Evolutionary conservation across 306 rosid genomes (phyloP).

Genomic region (Pterocarpus macrocarpus): DNA sequence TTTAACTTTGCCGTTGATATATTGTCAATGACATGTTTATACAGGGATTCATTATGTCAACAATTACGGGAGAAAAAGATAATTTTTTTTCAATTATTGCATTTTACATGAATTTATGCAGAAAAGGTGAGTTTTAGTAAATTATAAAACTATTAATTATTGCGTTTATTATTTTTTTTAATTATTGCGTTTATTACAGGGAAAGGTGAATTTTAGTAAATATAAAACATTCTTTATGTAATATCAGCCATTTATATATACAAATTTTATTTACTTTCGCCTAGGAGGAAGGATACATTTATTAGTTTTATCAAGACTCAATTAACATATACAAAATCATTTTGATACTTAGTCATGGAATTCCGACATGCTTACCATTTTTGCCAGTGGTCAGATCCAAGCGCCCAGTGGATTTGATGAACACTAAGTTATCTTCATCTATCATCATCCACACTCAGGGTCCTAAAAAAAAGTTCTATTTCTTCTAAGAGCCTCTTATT

Average conservation of each 20-base stretch:
- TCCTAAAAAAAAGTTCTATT: slow-evolving; percentile 71
- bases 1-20: not conserved
- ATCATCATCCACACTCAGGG: slow-evolving; percentile 55
- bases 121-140: no score
- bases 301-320: slow-evolving; percentile 1
- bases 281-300: not conserved
- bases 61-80: not conserved
- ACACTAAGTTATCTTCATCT: slow-evolving; percentile 29
- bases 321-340: not conserved
- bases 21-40: not conserved
- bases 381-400: slow-evolving; percentile 7
- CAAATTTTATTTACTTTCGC: not conserved
- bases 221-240: not conserved
- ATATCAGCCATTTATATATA: not conserved
- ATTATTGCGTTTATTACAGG: not conserved
- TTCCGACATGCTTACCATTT: slow-evolving; percentile 10
- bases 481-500: slow-evolving; percentile 63
- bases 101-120: not conserved
- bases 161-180: no score
- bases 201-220: not conserved
- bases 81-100: not conserved
- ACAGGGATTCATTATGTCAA: not conserved
- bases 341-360: slow-evolving; percentile 24
- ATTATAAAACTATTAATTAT: no score
- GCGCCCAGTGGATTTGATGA: slow-evolving; percentile 27